phyloP scores from a whole-genome alignment of 495 filamentous ascomycete genomes.

The Daldinia caldariorum region DNA sequence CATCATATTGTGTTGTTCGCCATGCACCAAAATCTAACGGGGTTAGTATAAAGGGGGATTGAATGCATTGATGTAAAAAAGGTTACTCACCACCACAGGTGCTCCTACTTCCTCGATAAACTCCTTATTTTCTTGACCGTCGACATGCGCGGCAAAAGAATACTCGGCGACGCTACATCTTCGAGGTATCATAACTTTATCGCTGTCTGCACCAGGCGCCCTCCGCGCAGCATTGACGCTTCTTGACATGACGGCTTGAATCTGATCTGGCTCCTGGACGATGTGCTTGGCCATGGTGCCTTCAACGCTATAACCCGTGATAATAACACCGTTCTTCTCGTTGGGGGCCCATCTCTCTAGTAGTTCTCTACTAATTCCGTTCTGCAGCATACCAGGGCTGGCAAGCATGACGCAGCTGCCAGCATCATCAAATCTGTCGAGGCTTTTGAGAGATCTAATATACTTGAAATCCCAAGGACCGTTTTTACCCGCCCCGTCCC shows the following conservation, averaged over 20 bases:
- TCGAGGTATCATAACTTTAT: constrained; percentile 90
- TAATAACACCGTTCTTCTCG: constrained; percentile 93
- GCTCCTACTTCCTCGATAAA: constrained; percentile 94
- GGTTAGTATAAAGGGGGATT: constrained; percentile 39
- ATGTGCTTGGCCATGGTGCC: constrained; percentile 98
- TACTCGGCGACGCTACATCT: constrained; percentile 92
- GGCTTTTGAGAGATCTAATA: constrained; percentile 86
- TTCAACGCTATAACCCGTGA: constrained; percentile 98
- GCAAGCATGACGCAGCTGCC: constrained; percentile 97
- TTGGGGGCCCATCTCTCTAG: constrained; percentile 96
- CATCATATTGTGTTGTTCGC: constrained; percentile 98
- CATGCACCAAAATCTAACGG: constrained; percentile 87
- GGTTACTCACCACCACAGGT: constrained; percentile 81
- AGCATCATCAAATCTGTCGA: constrained; percentile 96
- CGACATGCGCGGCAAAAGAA: constrained; percentile 95
- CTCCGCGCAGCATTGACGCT: constrained; percentile 63
- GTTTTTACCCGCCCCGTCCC: constrained; percentile 73
- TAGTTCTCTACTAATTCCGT: constrained; percentile 89
- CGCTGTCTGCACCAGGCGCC: constrained; percentile 67
- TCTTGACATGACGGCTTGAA: constrained; percentile 89
- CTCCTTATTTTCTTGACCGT: constrained; percentile 91
- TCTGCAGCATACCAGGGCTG: constrained; percentile 96
- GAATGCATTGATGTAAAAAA: neutral
- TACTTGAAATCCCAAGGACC: constrained; percentile 97
- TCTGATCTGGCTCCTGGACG: constrained; percentile 90